These are phyloP conservation scores for Beverwykella pulmonaria DNA, from an alignment of 495 filamentous ascomycete genomes.

Conservation along the genomic window DNA sequence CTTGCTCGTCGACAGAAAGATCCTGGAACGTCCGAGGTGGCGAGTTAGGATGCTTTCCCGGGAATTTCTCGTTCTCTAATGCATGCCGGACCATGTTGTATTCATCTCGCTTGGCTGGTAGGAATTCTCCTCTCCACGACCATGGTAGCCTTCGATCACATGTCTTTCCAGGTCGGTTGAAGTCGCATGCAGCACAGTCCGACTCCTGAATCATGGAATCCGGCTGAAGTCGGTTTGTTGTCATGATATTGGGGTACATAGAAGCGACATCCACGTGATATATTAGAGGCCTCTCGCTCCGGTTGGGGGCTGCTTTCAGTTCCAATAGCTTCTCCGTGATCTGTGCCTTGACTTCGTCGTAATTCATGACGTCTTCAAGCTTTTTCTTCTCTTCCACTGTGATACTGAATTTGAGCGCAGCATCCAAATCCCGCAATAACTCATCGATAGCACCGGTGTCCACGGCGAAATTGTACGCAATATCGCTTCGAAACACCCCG, in stretches of 20 bases:
- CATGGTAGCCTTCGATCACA: constrained; percentile 95
- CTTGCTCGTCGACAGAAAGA: constrained; percentile 80
- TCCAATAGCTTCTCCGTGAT: constrained; percentile 71
- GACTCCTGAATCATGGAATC: constrained; percentile 98
- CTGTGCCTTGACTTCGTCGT: constrained; percentile 85
- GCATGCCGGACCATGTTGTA: constrained; percentile 98
- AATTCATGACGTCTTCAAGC: constrained; percentile 87
- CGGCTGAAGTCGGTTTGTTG: constrained; percentile 94
- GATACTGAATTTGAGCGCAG: constrained; percentile 88
- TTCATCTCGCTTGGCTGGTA: constrained; percentile 93
- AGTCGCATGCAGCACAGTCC: constrained; percentile 95
- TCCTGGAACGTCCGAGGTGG: constrained; percentile 79
- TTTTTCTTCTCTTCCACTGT: constrained; percentile 93
- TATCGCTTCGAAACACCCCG: constrained; percentile 94
- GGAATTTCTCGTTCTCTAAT: constrained; percentile 91
- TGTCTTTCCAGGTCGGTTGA: constrained; percentile 96
- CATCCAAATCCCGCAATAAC: constrained; percentile 82
- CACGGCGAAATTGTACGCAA: constrained; percentile 87
- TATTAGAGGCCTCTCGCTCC: constrained; percentile 84
- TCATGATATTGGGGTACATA: constrained; percentile 99
- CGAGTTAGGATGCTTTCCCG: constrained; percentile 68
- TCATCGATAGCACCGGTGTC: constrained; percentile 88
- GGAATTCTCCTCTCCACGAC: constrained; percentile 97
- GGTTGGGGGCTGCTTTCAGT: constrained; percentile 77
- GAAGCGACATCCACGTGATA: constrained; percentile 98